These are phyloP conservation scores for Cocos nucifera DNA, from an alignment of 176 grass and related monocot species.

Conservation along the genomic window DNA sequence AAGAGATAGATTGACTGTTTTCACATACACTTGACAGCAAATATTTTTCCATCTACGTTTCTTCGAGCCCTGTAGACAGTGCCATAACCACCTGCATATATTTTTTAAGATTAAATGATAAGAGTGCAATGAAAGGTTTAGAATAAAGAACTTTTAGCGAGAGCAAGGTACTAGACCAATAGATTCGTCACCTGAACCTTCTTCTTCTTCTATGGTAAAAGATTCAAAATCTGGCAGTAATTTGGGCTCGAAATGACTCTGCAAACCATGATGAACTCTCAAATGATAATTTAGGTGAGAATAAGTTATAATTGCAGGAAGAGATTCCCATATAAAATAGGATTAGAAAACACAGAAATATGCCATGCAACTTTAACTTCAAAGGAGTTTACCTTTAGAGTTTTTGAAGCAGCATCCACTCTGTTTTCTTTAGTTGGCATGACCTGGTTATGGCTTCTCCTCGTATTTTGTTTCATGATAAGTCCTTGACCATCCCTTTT, in stretches of 20 bases:
- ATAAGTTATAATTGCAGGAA: no score
- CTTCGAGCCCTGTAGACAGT: constrained; percentile 77
- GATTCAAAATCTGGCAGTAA: constrained; percentile 49
- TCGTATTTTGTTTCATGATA: constrained; percentile 30
- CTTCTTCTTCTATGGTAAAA: constrained; percentile 82
- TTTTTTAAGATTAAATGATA: no score
- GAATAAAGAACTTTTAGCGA: no score
- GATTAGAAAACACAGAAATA: no score
- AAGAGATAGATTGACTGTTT: no score
- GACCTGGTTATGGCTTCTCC: constrained; percentile 26
- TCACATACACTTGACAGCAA: constrained; percentile 81
- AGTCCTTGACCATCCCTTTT: constrained; percentile 16
- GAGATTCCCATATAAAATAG: no score
- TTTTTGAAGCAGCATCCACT: constrained; percentile 20
- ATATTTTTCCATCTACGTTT: constrained; percentile 48
- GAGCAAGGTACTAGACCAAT: constrained; percentile 1
- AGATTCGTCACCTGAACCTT: constrained; percentile 74
- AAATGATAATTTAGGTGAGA: not conserved
- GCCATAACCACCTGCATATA: constrained; percentile 72
- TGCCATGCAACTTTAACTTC: not conserved
- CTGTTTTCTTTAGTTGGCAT: constrained; percentile 41
- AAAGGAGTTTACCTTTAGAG: constrained; percentile 46
- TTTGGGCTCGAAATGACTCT: constrained; percentile 43
- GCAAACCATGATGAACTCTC: constrained; percentile 14
- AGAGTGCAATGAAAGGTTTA: no score